Conservation (phyloP, 768 basidiomycete genomes). For the Boletus rubropictus region DNA sequence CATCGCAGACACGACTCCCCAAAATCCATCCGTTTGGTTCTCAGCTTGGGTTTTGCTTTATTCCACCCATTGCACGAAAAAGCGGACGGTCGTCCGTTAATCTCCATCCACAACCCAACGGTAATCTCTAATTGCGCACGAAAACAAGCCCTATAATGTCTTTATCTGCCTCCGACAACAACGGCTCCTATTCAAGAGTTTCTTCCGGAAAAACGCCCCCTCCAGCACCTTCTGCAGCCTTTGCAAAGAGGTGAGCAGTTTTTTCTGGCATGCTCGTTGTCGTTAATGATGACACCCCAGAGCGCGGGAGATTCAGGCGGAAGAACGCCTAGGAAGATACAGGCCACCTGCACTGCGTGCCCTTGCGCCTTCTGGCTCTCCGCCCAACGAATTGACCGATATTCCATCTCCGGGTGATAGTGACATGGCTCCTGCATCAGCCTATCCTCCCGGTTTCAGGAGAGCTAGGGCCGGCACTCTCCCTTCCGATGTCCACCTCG, state of each 20-base stretch:
- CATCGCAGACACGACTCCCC: conserved; percentile 27
- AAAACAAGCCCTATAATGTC: conserved; percentile 73
- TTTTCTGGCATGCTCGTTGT: conserved; percentile 12
- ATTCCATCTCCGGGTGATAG: conserved; percentile 54
- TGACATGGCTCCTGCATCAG: conserved; percentile 58
- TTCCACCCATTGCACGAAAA: conserved; percentile 29
- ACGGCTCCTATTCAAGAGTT: conserved; percentile 74
- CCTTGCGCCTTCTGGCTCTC: conserved; percentile 63
- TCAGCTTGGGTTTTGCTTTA: conserved; percentile 19
- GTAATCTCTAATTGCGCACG: conserved; percentile 78
- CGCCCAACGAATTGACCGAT: conserved; percentile 63
- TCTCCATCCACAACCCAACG: conserved; percentile 32
- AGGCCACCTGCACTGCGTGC: conserved; percentile 74
- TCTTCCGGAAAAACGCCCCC: conserved; percentile 87
- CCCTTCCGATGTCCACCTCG: conserved; percentile 90
- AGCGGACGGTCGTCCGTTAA: conserved; percentile 30
- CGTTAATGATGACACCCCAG: conserved; percentile 36
- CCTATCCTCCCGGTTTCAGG: conserved; percentile 81
- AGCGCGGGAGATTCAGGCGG: conserved; percentile 79
- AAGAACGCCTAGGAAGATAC: conserved; percentile 68
- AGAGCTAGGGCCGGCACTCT: conserved; percentile 96
- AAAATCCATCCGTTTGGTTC: conserved; percentile 16
- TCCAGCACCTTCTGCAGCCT: conserved; percentile 85
- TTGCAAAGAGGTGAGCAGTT: conserved; percentile 67
- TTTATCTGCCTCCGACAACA: conserved; percentile 81